Evolutionary conservation across 495 filamentous ascomycete genomes (phyloP).

Genomic region (Penicillium simplicissimum): DNA sequence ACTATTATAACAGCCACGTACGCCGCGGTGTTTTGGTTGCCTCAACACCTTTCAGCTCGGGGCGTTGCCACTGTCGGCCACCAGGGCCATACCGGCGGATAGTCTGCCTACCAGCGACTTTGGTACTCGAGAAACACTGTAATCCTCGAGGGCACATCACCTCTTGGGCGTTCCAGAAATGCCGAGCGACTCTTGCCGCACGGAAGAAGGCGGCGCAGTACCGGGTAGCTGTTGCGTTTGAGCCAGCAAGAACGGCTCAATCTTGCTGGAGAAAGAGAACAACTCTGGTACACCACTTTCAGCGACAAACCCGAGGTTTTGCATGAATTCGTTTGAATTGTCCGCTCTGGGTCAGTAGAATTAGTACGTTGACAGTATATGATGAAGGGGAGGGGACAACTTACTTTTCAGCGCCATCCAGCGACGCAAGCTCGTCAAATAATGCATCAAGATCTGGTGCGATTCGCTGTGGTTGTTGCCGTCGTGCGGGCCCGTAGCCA

Average conservation of each 20-base stretch:
- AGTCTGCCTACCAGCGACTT: slow-evolving; percentile 1
- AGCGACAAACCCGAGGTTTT: slow-evolving; percentile 44
- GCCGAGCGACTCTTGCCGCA: slow-evolving; percentile 25
- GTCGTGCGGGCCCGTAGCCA: slow-evolving; percentile 33
- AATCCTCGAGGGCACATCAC: slow-evolving; percentile 11
- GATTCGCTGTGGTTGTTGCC: slow-evolving; percentile 32
- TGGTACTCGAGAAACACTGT: neutral
- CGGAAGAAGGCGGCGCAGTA: slow-evolving; percentile 17
- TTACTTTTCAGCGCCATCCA: slow-evolving; percentile 46
- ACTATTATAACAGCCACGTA: neutral
- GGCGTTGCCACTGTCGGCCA: neutral
- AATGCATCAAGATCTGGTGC: slow-evolving; percentile 46
- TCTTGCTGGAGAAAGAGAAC: slow-evolving; percentile 39
- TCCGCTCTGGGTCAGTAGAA: slow-evolving; percentile 28
- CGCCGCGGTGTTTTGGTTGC: neutral
- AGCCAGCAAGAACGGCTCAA: slow-evolving; percentile 41
- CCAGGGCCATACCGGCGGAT: neutral
- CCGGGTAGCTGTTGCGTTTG: slow-evolving; percentile 35
- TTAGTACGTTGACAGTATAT: slow-evolving; percentile 1
- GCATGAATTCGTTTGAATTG: slow-evolving; percentile 47
- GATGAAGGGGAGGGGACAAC: neutral
- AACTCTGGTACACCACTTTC: slow-evolving; percentile 40
- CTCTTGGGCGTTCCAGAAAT: slow-evolving; percentile 22
- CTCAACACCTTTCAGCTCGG: neutral
- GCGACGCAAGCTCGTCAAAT: slow-evolving; percentile 45